phyloP scores from a whole-genome alignment of 31 red algal genomes.

The Bonnemaisonia californica region DNA sequence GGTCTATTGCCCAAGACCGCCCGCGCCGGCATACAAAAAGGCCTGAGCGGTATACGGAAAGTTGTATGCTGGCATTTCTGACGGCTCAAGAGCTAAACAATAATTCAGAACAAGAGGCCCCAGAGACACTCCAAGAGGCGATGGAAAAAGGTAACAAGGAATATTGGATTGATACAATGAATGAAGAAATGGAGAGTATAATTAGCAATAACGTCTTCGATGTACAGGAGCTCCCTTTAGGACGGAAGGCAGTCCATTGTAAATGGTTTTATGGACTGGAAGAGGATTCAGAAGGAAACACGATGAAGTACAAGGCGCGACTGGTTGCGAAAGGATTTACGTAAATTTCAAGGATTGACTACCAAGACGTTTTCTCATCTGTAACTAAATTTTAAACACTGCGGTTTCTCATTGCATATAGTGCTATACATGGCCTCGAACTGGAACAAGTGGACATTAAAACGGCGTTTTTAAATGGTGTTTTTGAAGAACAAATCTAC shows the following conservation, averaged over 20 bases:
- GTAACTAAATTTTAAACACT: conserved; percentile 19
- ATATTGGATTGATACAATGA: conserved; percentile 12
- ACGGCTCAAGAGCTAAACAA: not conserved
- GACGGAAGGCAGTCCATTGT: not conserved
- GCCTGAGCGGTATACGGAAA: too few relatives aligned
- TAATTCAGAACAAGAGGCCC: not conserved
- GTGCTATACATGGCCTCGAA: not conserved
- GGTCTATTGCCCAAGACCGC: too few relatives aligned
- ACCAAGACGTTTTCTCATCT: conserved; percentile 10
- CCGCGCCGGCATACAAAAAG: too few relatives aligned
- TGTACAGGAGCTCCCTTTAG: not conserved
- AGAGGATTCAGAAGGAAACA: not conserved
- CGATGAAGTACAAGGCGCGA: conserved; percentile 17
- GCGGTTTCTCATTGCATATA: conserved; percentile 9
- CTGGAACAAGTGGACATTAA: conserved; percentile 26
- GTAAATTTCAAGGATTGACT: conserved; percentile 1
- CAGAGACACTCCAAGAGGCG: not conserved
- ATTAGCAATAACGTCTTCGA: not conserved
- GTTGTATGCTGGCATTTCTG: not conserved
- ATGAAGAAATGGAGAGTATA: not conserved
- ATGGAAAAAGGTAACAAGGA: not conserved
- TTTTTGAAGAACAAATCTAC: conserved; percentile 26
- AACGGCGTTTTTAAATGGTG: conserved; percentile 15
- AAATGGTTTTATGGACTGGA: conserved; percentile 17
- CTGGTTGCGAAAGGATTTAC: conserved; percentile 18